A percentile compares a stretch with the other conserved stretches of the same genome.
Evolutionary conservation across 768 basidiomycete genomes (phyloP).

Genomic region (Macrocybe gigantea): DNA sequence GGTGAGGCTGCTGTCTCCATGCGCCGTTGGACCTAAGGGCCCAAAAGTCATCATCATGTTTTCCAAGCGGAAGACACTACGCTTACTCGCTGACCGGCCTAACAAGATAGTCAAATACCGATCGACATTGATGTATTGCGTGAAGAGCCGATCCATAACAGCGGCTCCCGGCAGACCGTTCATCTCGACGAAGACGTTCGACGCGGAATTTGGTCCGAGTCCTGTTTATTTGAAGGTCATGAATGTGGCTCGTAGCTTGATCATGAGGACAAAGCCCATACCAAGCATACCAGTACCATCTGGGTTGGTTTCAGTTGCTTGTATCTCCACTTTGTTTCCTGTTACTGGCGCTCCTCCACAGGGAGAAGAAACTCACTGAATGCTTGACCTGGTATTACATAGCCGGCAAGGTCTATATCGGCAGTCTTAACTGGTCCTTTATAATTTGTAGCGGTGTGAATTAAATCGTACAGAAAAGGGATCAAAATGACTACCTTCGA

Average conservation of each 20-base stretch:
- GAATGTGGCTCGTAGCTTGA: neutral
- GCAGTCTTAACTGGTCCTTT: slow-evolving; percentile 42
- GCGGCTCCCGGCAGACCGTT: slow-evolving; percentile 37
- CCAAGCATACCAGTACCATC: slow-evolving; percentile 25
- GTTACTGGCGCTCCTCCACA: neutral
- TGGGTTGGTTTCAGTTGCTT: slow-evolving; percentile 21
- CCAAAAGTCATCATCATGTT: no score
- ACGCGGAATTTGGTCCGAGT: slow-evolving; percentile 59
- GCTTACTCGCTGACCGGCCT: slow-evolving; percentile 15
- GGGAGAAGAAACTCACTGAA: slow-evolving; percentile 32
- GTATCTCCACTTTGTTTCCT: slow-evolving; percentile 31
- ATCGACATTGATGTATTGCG: slow-evolving; percentile 47
- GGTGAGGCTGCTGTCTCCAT: slow-evolving; percentile 51
- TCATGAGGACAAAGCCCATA: neutral
- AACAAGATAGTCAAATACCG: slow-evolving; percentile 63
- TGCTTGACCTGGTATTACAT: slow-evolving; percentile 38
- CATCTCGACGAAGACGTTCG: slow-evolving; percentile 32
- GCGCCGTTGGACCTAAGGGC: slow-evolving; percentile 36
- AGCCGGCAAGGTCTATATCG: slow-evolving; percentile 36
- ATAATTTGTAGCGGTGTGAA: neutral
- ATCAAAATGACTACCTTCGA: slow-evolving; percentile 32
- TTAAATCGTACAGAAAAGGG: neutral
- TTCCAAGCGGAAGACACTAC: no score
- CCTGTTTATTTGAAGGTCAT: slow-evolving; percentile 27
- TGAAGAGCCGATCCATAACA: slow-evolving; percentile 61